Conservation (phyloP, 345 rosid genomes). For the Syzygium oleosum region DNA sequence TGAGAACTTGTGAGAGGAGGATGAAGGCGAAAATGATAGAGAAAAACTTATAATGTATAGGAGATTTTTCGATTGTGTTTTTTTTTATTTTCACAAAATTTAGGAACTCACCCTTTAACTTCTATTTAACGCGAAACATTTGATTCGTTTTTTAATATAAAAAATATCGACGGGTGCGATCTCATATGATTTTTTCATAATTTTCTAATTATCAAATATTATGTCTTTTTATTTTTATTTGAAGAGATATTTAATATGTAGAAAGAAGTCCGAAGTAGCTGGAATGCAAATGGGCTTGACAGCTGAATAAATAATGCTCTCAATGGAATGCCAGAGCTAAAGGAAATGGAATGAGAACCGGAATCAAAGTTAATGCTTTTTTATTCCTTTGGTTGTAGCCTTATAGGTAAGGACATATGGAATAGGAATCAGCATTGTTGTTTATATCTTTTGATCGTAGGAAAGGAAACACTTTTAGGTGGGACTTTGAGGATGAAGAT, state of each 20-base stretch:
- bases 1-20: background rate
- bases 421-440: background rate
- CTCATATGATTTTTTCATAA: background rate
- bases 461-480: background rate
- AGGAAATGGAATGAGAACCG: background rate
- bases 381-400: background rate
- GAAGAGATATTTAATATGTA: background rate
- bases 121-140: background rate
- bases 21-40: background rate
- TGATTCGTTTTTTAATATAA: background rate
- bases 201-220: background rate
- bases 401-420: background rate
- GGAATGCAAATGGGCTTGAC: background rate
- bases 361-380: background rate
- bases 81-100: background rate
- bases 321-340: background rate
- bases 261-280: background rate
- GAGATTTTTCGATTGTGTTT: background rate
- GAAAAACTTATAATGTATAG: background rate
- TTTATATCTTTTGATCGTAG: background rate
- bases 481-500: background rate
- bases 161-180: too few species aligned
- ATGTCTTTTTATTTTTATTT: background rate
- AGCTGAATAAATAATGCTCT: background rate
- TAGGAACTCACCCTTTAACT: background rate